A percentile compares a stretch with the other conserved stretches of the same genome.
phyloP scores from a whole-genome alignment of 495 filamentous ascomycete genomes.

The Penicillium coffeae region DNA sequence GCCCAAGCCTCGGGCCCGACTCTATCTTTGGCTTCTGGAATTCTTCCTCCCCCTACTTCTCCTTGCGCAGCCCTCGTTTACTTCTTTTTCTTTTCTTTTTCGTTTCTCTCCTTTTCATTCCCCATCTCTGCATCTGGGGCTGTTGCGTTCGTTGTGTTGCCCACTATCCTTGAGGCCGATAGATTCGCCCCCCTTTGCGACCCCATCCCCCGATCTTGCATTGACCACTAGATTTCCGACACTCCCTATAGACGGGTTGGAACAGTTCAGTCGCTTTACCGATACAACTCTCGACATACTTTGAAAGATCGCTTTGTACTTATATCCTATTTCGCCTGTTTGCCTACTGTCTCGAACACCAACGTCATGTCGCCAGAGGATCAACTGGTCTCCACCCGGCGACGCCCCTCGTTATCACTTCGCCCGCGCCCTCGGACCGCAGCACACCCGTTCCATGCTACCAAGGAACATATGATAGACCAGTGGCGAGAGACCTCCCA shows the following conservation, averaged over 20 bases:
- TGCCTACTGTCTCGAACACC: not conserved
- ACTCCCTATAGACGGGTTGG: not conserved
- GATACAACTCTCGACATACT: not conserved
- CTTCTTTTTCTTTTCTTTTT: slow-evolving; percentile 12
- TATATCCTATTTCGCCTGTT: not conserved
- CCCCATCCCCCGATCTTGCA: not conserved
- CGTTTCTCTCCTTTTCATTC: slow-evolving; percentile 8
- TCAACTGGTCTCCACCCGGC: slow-evolving; percentile 22
- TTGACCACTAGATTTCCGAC: not conserved
- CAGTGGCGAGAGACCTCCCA: slow-evolving; percentile 27
- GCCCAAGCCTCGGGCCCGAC: slow-evolving; percentile 22
- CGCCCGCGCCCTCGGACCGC: slow-evolving; percentile 35
- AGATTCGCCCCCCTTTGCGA: not conserved
- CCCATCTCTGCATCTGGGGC: slow-evolving; percentile 3
- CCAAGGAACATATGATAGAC: slow-evolving; percentile 21
- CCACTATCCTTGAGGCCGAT: not conserved
- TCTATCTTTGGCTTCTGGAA: slow-evolving; percentile 13
- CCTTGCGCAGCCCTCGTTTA: slow-evolving; percentile 19
- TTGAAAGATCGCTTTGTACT: not conserved
- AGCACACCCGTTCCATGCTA: slow-evolving; percentile 16
- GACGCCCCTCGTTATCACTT: slow-evolving; percentile 37
- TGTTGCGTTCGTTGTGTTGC: slow-evolving; percentile 13
- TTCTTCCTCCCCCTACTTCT: slow-evolving; percentile 24
- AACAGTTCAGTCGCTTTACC: not conserved
- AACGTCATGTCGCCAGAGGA: slow-evolving; percentile 39